These are phyloP conservation scores for Saussurea involucrata DNA, from an alignment of 129 eudicot genomes.

Conservation along the genomic window DNA sequence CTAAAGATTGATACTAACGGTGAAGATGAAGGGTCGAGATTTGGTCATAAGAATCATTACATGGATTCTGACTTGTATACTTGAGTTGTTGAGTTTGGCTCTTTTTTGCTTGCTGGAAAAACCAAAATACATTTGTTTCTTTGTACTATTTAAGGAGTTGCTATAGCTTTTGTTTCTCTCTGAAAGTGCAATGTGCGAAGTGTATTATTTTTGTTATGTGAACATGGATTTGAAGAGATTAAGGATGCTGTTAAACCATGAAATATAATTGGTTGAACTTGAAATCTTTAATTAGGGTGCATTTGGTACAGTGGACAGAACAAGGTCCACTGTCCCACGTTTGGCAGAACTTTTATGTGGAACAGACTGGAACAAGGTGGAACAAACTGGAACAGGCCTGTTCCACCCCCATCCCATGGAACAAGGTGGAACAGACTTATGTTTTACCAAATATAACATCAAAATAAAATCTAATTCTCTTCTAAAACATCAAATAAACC, in stretches of 20 bases:
- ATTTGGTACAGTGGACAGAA: no score
- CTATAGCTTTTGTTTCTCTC: conserved; percentile 3
- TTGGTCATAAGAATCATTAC: conserved; percentile 49
- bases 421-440: no score
- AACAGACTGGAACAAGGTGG: no score
- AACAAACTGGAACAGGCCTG: no score
- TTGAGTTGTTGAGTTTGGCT: conserved; percentile 17
- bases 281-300: no score
- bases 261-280: no score
- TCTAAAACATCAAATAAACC: no score
- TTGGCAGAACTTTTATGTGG: no score
- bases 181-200: not conserved
- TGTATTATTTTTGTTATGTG: not conserved
- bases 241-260: not conserved
- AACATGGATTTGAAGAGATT: not conserved
- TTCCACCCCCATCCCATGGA: no score
- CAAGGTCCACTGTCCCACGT: no score
- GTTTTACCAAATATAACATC: no score
- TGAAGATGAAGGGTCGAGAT: conserved; percentile 49
- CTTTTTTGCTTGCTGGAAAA: conserved; percentile 15
- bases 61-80: conserved; percentile 77
- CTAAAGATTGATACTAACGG: conserved; percentile 24
- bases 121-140: not conserved
- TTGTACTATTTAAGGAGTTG: not conserved
- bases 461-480: no score